Base-by-base conservation (phyloP, 805 yeast species). In the Metschnikowia arizonensis region DNA sequence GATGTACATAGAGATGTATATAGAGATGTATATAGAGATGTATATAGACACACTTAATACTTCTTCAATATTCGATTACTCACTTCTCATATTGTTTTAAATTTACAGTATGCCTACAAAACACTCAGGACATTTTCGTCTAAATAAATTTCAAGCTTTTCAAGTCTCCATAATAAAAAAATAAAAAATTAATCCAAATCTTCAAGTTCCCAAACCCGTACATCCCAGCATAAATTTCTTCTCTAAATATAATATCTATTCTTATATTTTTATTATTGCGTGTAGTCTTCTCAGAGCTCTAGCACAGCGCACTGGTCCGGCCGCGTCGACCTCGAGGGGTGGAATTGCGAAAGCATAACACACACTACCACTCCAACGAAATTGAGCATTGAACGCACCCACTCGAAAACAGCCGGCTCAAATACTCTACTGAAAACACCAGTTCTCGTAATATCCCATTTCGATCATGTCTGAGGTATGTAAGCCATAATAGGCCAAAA, bases 381-480 rank as follows among this genome's bases (percentile, higher is more conserved):
- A 39, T 39, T 39, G 42, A 39, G 42, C 34, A 30, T 39, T 29
- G 42, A 15, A 39, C 42, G 42, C 42, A 39, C 40, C 6, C n/a
- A 19, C 33, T 39, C 42, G n/a, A 39, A 39, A 30, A 28, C 33
- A 12, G 33, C 18, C 40, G 31, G 40, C 25, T 37, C 40, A 10
- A 37, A 18, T 37, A n/a, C 40, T 29, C 33, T 18, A 37, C 40
- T 17, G 26, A 36, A 36, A 25, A 17, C 23, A 18, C 38, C 40
- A 26, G 32, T 29, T 19, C 33, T 28, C 40, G 40, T 28, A 26
- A 28, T 10, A 17, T 11, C 15, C 34, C 28, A 39, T 21, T 39
- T 23, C 21, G 29, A 31, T 39, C 28, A 57, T 57, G 60, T 52
- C 60, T 36, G 60, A 57, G 53, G 60, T 57, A 57, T 48, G 60